Evolutionary conservation across 1,284 basidiomycete species (phyloP).

Genomic region (Leccinum solheimii): DNA sequence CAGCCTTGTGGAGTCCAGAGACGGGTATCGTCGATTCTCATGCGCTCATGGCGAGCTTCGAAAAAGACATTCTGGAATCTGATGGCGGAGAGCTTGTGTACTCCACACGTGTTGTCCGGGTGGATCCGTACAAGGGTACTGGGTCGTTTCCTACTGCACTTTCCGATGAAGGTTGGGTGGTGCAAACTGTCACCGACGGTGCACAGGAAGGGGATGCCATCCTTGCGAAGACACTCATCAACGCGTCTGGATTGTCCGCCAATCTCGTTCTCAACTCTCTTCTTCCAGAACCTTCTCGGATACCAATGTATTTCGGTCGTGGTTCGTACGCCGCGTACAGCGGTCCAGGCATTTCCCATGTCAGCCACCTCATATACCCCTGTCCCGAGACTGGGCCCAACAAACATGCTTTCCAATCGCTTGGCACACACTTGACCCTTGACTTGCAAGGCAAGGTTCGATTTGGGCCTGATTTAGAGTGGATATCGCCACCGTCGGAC

Average conservation of each 20-base stretch:
- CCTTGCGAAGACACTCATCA: conserved; percentile 85
- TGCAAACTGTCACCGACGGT: conserved; percentile 60
- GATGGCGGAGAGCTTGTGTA: conserved; percentile 77
- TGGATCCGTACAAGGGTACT: conserved; percentile 61
- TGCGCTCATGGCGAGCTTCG: conserved; percentile 75
- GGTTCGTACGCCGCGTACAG: conserved; percentile 88
- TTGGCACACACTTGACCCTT: conserved; percentile 91
- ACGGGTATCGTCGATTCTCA: conserved; percentile 95
- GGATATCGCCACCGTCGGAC: conserved; percentile 60
- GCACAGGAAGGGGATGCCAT: conserved; percentile 63
- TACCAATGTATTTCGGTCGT: conserved; percentile 74
- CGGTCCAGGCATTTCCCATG: conserved; percentile 67
- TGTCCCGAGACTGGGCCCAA: conserved; percentile 67
- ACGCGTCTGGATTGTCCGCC: conserved; percentile 83
- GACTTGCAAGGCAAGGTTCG: conserved; percentile 85
- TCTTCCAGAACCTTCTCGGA: conserved; percentile 52
- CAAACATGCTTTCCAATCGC: conserved; percentile 68
- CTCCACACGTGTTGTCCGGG: conserved; percentile 84
- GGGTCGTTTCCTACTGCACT: conserved; percentile 25
- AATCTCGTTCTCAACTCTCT: conserved; percentile 73
- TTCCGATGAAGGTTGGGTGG: conserved; percentile 65
- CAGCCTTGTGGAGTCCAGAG: conserved; percentile 79
- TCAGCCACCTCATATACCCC: conserved; percentile 85
- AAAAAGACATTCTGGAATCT: conserved; percentile 73
- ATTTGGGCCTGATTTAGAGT: conserved; percentile 95